Evolutionary conservation across 2,329 filamentous ascomycete species (phyloP), one percentile per base, ranked within the genome.

Genomic region (Microdochium bolleyi): DNA sequence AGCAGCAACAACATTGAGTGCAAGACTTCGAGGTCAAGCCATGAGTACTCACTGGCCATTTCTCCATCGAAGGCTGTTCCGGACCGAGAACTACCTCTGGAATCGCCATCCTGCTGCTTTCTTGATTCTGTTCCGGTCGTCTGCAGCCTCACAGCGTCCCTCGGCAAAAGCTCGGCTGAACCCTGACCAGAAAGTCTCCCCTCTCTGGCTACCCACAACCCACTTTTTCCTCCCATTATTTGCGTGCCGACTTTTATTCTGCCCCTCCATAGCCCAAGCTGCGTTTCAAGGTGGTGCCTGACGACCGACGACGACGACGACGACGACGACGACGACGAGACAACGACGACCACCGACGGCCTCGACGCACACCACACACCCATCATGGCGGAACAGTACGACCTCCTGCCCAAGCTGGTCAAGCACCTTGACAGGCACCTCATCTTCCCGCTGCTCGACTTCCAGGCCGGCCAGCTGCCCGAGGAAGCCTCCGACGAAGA

Each of bases 371-470:
- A 55, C 63, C 62, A 56, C 64, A 64, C 51, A 61, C 65, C 61
- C 59, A 79, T 82, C 67, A 78, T 85, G 72, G 82, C 80, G 65
- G 82, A 84, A 69, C 77, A 88, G 70, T 83, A 89, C 75, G 87
- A 87, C 69, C 83, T 97, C 58, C 82, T 96, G 64, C 89, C 90
- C 64, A 91, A 92, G 74, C 79, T 99, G 66, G 88, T 96, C 69
- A 85, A 85, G 61, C 85, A 95, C 71, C 88, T 99, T 71, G 94
- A 96, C 78, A 86, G 94, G 62, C 94, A 99, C 72, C 80, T 99
- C 64, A 88, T 97, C 67, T 99, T 95, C 76, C 94, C 94, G 60
- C 83, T 99, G 58, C 86, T 99, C 69, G 92, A 96, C 76, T 96
- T 96, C 73, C 81, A 88, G 65, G 85, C 85, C 65, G 85, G 87